Base-by-base conservation (phyloP, 2,329 filamentous ascomycete species). In the Aspergillus floridensis region DNA sequence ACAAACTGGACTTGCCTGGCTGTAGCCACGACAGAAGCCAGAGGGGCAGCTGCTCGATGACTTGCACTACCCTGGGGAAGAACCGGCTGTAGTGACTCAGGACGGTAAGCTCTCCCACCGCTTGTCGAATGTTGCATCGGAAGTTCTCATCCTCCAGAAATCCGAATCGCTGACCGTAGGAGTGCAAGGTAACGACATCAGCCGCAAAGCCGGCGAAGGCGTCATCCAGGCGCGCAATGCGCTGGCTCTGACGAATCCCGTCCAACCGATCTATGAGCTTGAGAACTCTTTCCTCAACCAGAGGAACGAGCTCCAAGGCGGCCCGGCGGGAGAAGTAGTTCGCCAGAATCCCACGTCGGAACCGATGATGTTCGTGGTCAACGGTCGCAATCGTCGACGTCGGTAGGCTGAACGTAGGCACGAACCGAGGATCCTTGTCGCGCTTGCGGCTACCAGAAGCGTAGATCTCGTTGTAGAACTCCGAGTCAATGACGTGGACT, bases 11-110 rank as follows among this genome's bases (percentile, higher is more conserved):
- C 35, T 31, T 63, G 4, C 41, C 49, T 1, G 62, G 62, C 2
- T 52, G 41, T 2, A 69, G 19, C 26, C 57, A 41, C 19, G 59
- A 29, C 24, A 65, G 54, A 7, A 64, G 16, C 29, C 44, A 52
- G 5, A 61, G 32, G 1, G 66, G 66, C 44, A 64, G 56, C 3
- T 32, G 59, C 2, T 56, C 47, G 11, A 65, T 49, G 8, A 59
- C 26, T 2, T 48, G 26, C 5, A 53, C 50, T 12, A 67, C 46
- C 5, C 63, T 26, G 0, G 66, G 64, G 14, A 69, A 69, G 19
- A 63, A 65, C 5, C 63, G 62, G 24, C 63, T 60, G 24, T 65
- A 49, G 19, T 71, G 69, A 2, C 63, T 63, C 44, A 65, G 70
- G 51, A 44, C 60, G 59, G 72, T 64, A 8, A 70, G 58, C 2